These are phyloP conservation scores for Groenewaldozyma sp. DNA, from an alignment of 1,139 yeast genomes.

Conservation along the genomic window DNA sequence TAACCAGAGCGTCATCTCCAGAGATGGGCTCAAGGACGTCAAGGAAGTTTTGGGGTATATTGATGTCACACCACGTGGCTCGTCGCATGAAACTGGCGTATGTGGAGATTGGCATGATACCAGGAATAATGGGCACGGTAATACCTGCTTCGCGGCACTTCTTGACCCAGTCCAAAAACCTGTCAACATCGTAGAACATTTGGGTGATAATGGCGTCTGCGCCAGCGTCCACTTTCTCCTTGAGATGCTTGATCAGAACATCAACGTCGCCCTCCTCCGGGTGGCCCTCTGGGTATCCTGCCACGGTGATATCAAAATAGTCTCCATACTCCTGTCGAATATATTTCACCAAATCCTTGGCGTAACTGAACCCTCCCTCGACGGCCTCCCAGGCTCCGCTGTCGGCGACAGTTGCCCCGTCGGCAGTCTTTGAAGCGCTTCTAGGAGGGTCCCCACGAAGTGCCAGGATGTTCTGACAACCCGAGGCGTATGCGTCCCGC, in stretches of 20 bases:
- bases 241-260: conserved; percentile 53
- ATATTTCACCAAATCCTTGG: conserved; percentile 72
- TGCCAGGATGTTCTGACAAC: conserved; percentile 92
- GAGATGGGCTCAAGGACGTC: conserved; percentile 71
- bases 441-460: conserved; percentile 92
- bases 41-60: conserved; percentile 66
- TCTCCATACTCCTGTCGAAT: conserved; percentile 63
- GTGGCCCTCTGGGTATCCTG: conserved; percentile 98
- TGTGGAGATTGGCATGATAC: conserved; percentile 96
- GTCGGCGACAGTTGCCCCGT: no score
- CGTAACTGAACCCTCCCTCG: conserved; percentile 65
- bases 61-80: conserved; percentile 86
- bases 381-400: conserved; percentile 37
- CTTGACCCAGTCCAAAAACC: conserved; percentile 74
- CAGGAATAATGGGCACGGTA: conserved; percentile 84
- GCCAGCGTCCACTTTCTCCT: conserved; percentile 86
- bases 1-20: conserved; percentile 81
- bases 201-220: conserved; percentile 91
- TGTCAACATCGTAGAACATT: conserved; percentile 83
- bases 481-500: conserved; percentile 75
- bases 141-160: conserved; percentile 67
- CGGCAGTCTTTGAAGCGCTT: conserved; percentile 35
- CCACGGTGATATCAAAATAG: conserved; percentile 81
- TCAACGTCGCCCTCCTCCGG: conserved; percentile 68
- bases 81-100: conserved; percentile 87